Base-by-base conservation (phyloP, 352 stramenopile genomes). In the Phytophthora tubulina region DNA sequence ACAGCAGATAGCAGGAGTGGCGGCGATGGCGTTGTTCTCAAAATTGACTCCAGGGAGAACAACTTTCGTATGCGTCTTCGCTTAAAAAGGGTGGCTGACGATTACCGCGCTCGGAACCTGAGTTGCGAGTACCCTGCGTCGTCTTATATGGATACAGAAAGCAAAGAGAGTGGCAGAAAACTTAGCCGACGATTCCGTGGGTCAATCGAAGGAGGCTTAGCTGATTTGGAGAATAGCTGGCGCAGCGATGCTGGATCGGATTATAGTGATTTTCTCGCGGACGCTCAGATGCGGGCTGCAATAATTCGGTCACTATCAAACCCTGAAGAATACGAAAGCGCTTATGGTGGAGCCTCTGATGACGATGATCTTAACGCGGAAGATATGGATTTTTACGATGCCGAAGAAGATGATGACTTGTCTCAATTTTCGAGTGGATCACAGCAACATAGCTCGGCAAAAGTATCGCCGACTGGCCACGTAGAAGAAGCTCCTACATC, bases 221-320 rank as follows among this genome's bases (percentile, higher is more conserved):
- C 45, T 52, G 67, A 91, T 30, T 75, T 82, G 17, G 79, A 92
- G 6, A 75, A 80, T 54, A 89, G 78, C 30, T 93, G 88, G 85
- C 76, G 78, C 50, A 94, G 85, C 45, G 89, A 95, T 64, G 77
- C 81, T 14, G 88, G 81, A 3, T 94, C 85, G 0, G 84, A 95
- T 67, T 93, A 92, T 55, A 94, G 80, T 52, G 87, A 93, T 64
- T 93, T 93, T 41, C 63, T 95, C 6, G 76, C 79, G 1, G 87
- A 95, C 50, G 84, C 87, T n/a, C 84, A 93, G 46, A 89, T 95
- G 87, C 80, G 87, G 56, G 85, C 87, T 17, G 87, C 85, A 6
- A 90, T 95, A 49, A 87, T 92, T 75, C 73, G 79, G 14, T 92
- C 84, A 13, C 78, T 81, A 62, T 90, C 85, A 9, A 93, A 89